Base-by-base conservation (phyloP, 1,284 basidiomycete genomes). In the Volvariella surrecta region DNA sequence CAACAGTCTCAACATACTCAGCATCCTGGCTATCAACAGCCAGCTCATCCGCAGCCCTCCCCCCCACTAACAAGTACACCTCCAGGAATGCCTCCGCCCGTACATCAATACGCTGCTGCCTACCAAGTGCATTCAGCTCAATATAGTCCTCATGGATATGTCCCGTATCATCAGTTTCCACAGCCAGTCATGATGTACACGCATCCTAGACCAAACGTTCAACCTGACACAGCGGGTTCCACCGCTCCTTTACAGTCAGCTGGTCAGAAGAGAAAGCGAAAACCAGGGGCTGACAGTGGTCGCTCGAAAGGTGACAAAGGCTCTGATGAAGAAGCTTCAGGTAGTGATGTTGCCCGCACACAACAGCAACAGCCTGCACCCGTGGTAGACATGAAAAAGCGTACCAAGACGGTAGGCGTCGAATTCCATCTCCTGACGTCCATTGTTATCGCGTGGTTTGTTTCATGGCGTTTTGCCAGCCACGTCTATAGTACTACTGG, bases 381-480 rank as follows among this genome's bases (percentile, higher is more conserved):
- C 41, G 44, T 64, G 18, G 63, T 65, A 45, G 85, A 88, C 54
- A 61, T 71, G 51, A 89, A 87, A 67, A 93, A 93, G 62, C 82
- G 89, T 44, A 89, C 86, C 37, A 94, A 94, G 68, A 93, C 89
- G 2, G 83, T 86, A 56, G 13, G 61, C 47, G 4, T 45, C 16
- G 9, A 24, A 24, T 32, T 32, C 22, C 19, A 32, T 43, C 41
- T 41, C 39, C 16, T 11, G 24, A 22, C 8, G 15, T n/a, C 21
- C n/a, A 30, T 15, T 17, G 6, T 28, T 4, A 40, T 7, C 21
- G 7, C 20, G 37, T 47, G 4, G 45, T 15, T 11, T 24, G 31
- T 42, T 42, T 40, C 39, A 13, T 11, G 24, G 24, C 10, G 16
- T n/a, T 11, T 11, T 32, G 13, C 28, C 18, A 9, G 24, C 24